Evolutionary conservation across 2,329 filamentous ascomycete species (phyloP).

Genomic region (Periconia sp.): DNA sequence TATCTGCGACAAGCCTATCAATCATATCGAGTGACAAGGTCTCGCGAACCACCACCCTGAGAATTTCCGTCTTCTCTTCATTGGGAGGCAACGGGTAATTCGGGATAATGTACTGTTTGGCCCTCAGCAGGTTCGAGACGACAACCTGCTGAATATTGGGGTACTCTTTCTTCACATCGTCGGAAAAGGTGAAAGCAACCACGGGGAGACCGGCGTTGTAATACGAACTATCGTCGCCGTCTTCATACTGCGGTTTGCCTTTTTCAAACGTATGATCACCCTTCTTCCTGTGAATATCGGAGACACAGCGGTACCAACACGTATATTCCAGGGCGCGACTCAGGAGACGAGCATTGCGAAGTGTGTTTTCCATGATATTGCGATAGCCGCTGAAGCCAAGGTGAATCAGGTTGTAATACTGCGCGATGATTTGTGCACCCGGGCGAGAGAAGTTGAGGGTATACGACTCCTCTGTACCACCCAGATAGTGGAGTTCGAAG

Average conservation of each 20-base stretch:
- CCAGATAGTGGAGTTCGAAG: slow-evolving; percentile 72
- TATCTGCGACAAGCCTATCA: slow-evolving; percentile 63
- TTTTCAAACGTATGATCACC: slow-evolving; percentile 47
- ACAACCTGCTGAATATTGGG: slow-evolving; percentile 66
- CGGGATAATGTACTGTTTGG: slow-evolving; percentile 71
- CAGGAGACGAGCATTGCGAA: slow-evolving; percentile 62
- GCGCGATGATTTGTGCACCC: slow-evolving; percentile 68
- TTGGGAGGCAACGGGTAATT: slow-evolving; percentile 68
- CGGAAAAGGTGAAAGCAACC: slow-evolving; percentile 66
- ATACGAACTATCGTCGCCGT: slow-evolving; percentile 55
- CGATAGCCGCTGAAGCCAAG: slow-evolving; percentile 68
- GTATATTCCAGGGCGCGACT: slow-evolving; percentile 66
- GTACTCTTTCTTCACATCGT: slow-evolving; percentile 62
- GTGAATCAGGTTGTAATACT: slow-evolving; percentile 75
- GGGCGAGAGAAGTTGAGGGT: slow-evolving; percentile 74
- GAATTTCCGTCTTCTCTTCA: slow-evolving; percentile 64
- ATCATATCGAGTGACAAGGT: slow-evolving; percentile 69
- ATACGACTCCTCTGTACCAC: slow-evolving; percentile 70
- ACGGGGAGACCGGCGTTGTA: slow-evolving; percentile 68
- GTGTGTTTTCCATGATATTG: slow-evolving; percentile 63
- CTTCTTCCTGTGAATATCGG: slow-evolving; percentile 65
- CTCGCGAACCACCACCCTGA: slow-evolving; percentile 68
- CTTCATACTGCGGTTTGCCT: slow-evolving; percentile 46
- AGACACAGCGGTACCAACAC: slow-evolving; percentile 63
- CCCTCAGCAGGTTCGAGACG: slow-evolving; percentile 63